phyloP scores from a whole-genome alignment of 768 basidiomycete genomes.

The Kwoniella europaea region DNA sequence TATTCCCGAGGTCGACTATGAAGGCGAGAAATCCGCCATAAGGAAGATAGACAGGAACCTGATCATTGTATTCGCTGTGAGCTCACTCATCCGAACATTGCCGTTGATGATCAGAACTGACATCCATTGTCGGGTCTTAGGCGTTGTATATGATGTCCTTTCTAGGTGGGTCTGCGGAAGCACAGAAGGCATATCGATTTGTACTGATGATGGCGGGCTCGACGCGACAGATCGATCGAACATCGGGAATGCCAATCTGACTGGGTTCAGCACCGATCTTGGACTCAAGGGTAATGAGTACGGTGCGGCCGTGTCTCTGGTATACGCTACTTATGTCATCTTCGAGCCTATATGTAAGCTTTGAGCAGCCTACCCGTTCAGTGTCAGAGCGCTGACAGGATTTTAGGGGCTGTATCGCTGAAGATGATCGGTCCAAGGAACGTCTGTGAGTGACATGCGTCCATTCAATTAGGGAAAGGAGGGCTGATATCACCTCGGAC shows the following conservation, averaged over 20 bases:
- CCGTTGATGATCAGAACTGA: background rate
- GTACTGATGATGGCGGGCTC: background rate
- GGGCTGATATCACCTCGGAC: background rate
- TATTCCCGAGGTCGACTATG: constrained; percentile 4
- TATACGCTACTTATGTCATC: constrained; percentile 62
- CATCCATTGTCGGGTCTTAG: background rate
- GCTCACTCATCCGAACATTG: background rate
- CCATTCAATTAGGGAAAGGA: background rate
- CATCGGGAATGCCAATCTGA: constrained; percentile 18
- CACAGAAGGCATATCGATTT: background rate
- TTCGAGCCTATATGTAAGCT: constrained; percentile 15
- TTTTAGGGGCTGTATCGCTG: constrained; percentile 8
- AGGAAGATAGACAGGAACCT: constrained; percentile 12
- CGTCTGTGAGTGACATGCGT: constrained; percentile 7
- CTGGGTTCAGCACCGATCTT: constrained; percentile 11
- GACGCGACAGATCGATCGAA: constrained; percentile 10
- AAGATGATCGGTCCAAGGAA: constrained; percentile 18
- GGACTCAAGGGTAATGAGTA: constrained; percentile 22
- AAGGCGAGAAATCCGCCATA: constrained; percentile 9
- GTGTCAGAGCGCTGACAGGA: background rate
- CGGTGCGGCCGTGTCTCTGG: constrained; percentile 65
- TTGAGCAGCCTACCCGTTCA: background rate
- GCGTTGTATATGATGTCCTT: constrained; percentile 21
- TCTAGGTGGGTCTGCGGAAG: constrained; percentile 4
- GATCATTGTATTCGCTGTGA: constrained; percentile 11